Conservation (phyloP, 108 stramenopile species). For the Stephanodiscus triporus region DNA sequence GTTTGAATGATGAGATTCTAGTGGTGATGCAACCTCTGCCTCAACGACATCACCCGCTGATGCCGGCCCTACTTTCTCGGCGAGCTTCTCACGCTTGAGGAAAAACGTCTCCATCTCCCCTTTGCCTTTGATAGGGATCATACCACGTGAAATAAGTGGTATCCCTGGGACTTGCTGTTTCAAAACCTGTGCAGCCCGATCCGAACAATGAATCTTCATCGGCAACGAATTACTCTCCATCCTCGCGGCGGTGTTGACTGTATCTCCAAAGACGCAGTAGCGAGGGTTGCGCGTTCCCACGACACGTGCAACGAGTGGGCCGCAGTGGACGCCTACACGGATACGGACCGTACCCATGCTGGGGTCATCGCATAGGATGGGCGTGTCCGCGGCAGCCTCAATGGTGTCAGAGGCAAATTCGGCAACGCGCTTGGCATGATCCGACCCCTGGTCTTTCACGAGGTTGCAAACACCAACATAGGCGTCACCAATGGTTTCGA, state of each 20-base stretch:
- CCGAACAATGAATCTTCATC: conserved; percentile 64
- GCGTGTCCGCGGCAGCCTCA: conserved; percentile 56
- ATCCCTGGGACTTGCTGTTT: conserved; percentile 52
- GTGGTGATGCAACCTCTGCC: no score
- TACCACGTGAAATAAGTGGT: conserved; percentile 51
- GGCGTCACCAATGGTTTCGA: conserved; percentile 82
- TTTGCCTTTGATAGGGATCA: conserved; percentile 72
- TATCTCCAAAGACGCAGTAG: conserved; percentile 79
- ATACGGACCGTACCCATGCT: conserved; percentile 64
- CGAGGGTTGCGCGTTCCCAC: conserved; percentile 74
- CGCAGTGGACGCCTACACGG: conserved; percentile 74
- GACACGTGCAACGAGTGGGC: conserved; percentile 73
- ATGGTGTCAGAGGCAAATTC: conserved; percentile 74
- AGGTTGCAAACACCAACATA: conserved; percentile 75
- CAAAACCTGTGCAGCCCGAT: conserved; percentile 49
- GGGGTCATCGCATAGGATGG: conserved; percentile 57
- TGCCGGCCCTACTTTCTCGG: background rate
- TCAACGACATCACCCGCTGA: background rate
- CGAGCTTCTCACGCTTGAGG: background rate
- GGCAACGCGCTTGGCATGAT: conserved; percentile 78
- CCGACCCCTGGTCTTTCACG: conserved; percentile 58
- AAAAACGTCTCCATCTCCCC: conserved; percentile 69
- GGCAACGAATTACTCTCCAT: conserved; percentile 62
- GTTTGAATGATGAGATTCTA: no score
- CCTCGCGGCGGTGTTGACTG: conserved; percentile 69